Evolutionary conservation across 2,329 filamentous ascomycete genomes (phyloP), one percentile per base, ranked within the genome.

Genomic region (Talaromyces amestolkiae): DNA sequence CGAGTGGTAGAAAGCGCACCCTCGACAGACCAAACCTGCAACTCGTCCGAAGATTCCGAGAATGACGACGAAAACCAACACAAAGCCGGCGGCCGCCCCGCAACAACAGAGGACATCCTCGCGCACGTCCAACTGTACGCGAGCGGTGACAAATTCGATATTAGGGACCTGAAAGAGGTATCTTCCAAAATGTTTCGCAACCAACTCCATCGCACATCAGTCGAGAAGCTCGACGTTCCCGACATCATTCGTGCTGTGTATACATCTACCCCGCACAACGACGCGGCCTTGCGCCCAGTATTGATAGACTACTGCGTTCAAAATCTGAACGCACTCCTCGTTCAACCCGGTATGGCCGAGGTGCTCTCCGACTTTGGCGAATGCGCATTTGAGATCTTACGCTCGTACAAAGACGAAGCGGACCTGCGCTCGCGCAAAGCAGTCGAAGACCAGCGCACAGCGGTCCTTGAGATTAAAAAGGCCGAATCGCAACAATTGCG

Each of bases 301-400:
- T 43, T 67, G 49, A 67, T 67, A 3, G 62, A 67, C 35, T 67
- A 67, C 51, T 67, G 65, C 58, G 65, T 65, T 8, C 65, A 65
- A 33, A 67, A 67, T 53, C 58, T 67, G 13, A 64, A 51, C 43
- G 22, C 47, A 0, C 41, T 67, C 5, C 58, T 67, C n/a, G n/a
- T 33, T 13, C 61, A 65, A 43, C 33, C 49, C 3, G 65, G 56
- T 8, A 67, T 65, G 58, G 65, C 62, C 15, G 35, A 47, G 13
- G 65, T 67, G 5, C 58, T 67, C 1, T 60, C 61, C 17, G 65
- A 67, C 10, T 61, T 65, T 45, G 65, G 65, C 49, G 61, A 67
- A 35, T 67, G 65, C 53, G 49, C 65, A 17, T 67, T 63, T 56
- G 61, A 67, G 43, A 53, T 67, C 43, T 35, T 67, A n/a, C 62